phyloP scores from a whole-genome alignment of 2,329 filamentous ascomycete genomes.

The Volutella citrinella region DNA sequence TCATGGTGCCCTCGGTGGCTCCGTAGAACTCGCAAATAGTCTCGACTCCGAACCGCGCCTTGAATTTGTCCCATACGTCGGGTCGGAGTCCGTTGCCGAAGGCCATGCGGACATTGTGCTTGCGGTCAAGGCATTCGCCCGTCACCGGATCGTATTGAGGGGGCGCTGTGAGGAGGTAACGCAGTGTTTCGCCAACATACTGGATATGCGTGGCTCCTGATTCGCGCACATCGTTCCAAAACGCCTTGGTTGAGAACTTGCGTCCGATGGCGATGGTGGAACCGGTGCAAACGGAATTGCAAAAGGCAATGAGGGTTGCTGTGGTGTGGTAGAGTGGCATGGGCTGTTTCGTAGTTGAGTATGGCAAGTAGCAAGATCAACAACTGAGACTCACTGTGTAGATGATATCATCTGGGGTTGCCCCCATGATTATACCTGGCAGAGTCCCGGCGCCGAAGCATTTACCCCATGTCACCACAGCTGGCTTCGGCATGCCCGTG shows the following conservation, averaged over 20 bases:
- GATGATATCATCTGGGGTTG: slow-evolving; percentile 62
- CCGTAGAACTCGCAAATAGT: slow-evolving; percentile 79
- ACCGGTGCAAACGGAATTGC: slow-evolving; percentile 56
- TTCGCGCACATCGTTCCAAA: slow-evolving; percentile 76
- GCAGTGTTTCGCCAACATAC: slow-evolving; percentile 84
- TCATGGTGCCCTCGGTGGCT: slow-evolving; percentile 68
- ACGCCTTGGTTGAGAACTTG: slow-evolving; percentile 73
- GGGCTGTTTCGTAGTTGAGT: slow-evolving; percentile 45
- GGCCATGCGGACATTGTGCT: slow-evolving; percentile 69
- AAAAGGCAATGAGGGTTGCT: slow-evolving; percentile 67
- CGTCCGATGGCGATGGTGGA: slow-evolving; percentile 71
- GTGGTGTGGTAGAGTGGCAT: slow-evolving; percentile 91
- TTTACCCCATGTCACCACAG: slow-evolving; percentile 73
- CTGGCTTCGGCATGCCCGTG: slow-evolving; percentile 78
- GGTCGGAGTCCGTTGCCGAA: slow-evolving; percentile 85
- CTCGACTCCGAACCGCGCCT: slow-evolving; percentile 73
- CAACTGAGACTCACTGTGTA: slow-evolving; percentile 60
- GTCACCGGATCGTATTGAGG: slow-evolving; percentile 60
- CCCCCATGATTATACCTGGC: slow-evolving; percentile 46
- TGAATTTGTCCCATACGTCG: slow-evolving; percentile 82
- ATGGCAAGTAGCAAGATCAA: not conserved
- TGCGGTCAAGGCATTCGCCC: slow-evolving; percentile 66
- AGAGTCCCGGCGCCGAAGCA: slow-evolving; percentile 44
- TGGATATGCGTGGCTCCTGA: slow-evolving; percentile 73
- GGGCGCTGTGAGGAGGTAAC: slow-evolving; percentile 72